Conservation (phyloP, 2,329 filamentous ascomycete species). For the Microcyclosporella mali region DNA sequence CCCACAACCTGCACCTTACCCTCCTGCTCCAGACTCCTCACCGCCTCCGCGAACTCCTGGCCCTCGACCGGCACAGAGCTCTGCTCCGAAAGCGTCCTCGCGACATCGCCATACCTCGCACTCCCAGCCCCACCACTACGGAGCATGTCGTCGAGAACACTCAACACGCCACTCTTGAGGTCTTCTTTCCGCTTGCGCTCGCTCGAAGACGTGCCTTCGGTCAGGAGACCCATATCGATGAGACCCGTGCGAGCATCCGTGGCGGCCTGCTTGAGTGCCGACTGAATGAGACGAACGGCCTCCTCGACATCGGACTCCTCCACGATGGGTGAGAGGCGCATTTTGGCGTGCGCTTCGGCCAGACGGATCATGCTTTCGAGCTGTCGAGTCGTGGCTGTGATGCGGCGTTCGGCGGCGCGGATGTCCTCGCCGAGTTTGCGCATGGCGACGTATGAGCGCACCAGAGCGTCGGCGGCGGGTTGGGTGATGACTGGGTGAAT, state of each 20-base stretch:
- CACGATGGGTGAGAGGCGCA: conserved; percentile 75
- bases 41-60: conserved; percentile 73
- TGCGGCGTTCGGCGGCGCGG: conserved; percentile 84
- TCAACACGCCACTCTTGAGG: conserved; percentile 71
- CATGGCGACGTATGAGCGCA: conserved; percentile 88
- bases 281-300: conserved; percentile 86
- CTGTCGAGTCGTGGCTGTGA: conserved; percentile 94
- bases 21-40: conserved; percentile 76
- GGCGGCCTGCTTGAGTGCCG: conserved; percentile 92
- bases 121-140: conserved; percentile 53
- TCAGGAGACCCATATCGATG: conserved; percentile 94
- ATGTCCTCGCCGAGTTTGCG: conserved; percentile 70
- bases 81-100: conserved; percentile 64
- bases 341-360: conserved; percentile 92
- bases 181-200: conserved; percentile 78
- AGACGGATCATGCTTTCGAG: conserved; percentile 98
- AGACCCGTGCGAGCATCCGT: conserved; percentile 84
- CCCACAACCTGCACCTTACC: conserved; percentile 73
- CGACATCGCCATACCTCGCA: conserved; percentile 73
- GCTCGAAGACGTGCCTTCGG: conserved; percentile 85
- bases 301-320: conserved; percentile 78
- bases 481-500: conserved; percentile 76
- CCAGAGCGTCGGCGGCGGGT: conserved; percentile 75
- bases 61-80: conserved; percentile 65
- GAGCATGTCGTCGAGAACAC: conserved; percentile 73